These are phyloP conservation scores for Diaporthe sp. DNA, from an alignment of 2,329 filamentous ascomycete genomes.

Conservation along the genomic window DNA sequence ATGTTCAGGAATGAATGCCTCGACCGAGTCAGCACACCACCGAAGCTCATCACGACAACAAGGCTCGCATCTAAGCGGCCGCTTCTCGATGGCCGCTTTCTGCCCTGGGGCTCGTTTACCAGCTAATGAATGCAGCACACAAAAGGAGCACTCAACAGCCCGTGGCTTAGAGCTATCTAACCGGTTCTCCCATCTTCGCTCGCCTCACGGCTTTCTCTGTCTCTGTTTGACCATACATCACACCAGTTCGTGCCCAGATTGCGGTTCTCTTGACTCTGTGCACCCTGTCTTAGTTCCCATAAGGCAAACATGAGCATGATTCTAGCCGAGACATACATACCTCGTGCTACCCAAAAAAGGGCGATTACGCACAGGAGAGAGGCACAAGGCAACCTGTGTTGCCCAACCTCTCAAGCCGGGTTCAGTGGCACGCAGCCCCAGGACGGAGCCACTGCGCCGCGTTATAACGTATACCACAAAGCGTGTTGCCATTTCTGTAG, in stretches of 20 bases:
- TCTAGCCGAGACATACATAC: slow-evolving; percentile 40
- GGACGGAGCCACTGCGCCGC: slow-evolving; percentile 27
- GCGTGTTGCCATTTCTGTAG: slow-evolving; percentile 28
- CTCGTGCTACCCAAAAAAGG: slow-evolving; percentile 21
- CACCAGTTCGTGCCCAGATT: neutral
- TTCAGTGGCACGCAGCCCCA: slow-evolving; percentile 29
- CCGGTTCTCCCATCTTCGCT: neutral
- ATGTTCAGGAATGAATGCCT: neutral
- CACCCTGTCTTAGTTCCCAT: slow-evolving; percentile 30
- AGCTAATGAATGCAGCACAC: neutral
- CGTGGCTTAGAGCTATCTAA: neutral
- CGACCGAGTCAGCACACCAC: neutral
- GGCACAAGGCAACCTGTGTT: slow-evolving; percentile 36
- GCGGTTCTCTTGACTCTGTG: neutral
- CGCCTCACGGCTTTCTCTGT: neutral
- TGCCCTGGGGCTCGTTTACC: neutral
- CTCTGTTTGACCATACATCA: neutral
- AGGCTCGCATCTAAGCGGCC: neutral
- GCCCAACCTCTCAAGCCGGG: slow-evolving; percentile 31
- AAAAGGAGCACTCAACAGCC: neutral
- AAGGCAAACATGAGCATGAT: slow-evolving; percentile 36
- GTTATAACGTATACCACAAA: slow-evolving; percentile 23
- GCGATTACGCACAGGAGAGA: slow-evolving; percentile 40
- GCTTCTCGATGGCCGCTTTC: neutral
- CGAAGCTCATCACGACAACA: neutral